A percentile compares a stretch with the other conserved stretches of the same genome.
Evolutionary conservation across 2,329 filamentous ascomycete species (phyloP).

Genomic region (Akanthomyces lecanii): DNA sequence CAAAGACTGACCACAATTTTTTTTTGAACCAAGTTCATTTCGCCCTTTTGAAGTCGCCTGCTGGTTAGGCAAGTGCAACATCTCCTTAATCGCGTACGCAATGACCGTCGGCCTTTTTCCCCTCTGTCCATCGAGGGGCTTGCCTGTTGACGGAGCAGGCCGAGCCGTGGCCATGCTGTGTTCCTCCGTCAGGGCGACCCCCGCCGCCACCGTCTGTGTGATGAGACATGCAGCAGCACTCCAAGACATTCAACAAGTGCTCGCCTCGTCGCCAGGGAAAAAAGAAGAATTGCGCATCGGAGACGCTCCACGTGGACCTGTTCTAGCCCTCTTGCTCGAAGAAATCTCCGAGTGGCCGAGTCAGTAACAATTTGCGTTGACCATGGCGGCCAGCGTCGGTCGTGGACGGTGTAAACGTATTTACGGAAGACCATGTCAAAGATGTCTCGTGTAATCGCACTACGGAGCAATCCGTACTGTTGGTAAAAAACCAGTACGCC

Average conservation of each 20-base stretch:
- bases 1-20: background rate
- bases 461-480: too few relatives aligned
- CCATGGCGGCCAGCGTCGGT: too few relatives aligned
- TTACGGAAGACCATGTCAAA: background rate
- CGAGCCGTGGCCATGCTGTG: too few relatives aligned
- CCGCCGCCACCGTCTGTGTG: slow-evolving; percentile 1
- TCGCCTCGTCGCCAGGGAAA: too few relatives aligned
- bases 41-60: too few relatives aligned
- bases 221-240: slow-evolving; percentile 9
- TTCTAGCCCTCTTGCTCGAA: background rate
- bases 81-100: too few relatives aligned
- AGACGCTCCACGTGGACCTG: background rate
- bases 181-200: background rate
- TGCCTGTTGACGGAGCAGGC: background rate
- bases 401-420: too few relatives aligned
- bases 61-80: too few relatives aligned
- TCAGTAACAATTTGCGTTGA: background rate
- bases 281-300: background rate
- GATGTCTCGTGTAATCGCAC: too few relatives aligned
- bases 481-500: too few relatives aligned
- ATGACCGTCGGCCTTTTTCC: too few relatives aligned
- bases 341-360: background rate
- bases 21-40: background rate
- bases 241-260: background rate
- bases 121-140: too few relatives aligned